These are phyloP conservation scores for Phytophthora hybrid DNA, from an alignment of 352 stramenopile genomes.

Conservation along the genomic window DNA sequence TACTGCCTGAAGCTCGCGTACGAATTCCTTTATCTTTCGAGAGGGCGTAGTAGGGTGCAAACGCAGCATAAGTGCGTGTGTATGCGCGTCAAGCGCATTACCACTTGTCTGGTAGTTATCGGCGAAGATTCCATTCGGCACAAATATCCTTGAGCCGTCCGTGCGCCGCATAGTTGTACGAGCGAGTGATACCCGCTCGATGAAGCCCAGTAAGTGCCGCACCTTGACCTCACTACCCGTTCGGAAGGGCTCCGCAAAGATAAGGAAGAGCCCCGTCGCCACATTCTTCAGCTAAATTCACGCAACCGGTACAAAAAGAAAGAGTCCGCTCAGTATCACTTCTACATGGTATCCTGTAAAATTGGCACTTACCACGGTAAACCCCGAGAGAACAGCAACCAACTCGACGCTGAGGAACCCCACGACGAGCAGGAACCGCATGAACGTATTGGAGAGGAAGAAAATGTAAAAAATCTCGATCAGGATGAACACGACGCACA, in stretches of 20 bases:
- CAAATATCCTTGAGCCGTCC: constrained; percentile 76
- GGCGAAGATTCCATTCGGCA: constrained; percentile 85
- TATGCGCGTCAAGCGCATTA: constrained; percentile 57
- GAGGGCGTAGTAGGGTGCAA: constrained; percentile 52
- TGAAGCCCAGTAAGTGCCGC: constrained; percentile 58
- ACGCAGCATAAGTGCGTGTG: constrained; percentile 58
- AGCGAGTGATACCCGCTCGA: constrained; percentile 81
- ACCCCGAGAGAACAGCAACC: constrained; percentile 65
- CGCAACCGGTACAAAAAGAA: constrained; percentile 4
- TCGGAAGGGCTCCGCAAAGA: constrained; percentile 86
- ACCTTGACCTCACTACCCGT: constrained; percentile 73
- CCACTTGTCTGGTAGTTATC: constrained; percentile 77
- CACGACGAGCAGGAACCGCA: constrained; percentile 72
- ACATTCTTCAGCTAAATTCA: constrained; percentile 80
- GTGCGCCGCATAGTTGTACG: constrained; percentile 72
- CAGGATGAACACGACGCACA: constrained; percentile 75
- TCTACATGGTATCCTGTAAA: neutral
- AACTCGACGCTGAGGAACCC: constrained; percentile 75
- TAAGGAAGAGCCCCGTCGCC: constrained; percentile 81
- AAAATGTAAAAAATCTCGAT: constrained; percentile 90
- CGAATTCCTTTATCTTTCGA: constrained; percentile 51
- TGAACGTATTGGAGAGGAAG: constrained; percentile 69
- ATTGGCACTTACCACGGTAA: constrained; percentile 59
- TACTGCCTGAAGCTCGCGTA: constrained; percentile 45
- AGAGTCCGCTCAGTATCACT: neutral